Evolutionary conservation across 257 asterid species (phyloP), one percentile per base, ranked within the genome.

Genomic region (Scutellaria minor): DNA sequence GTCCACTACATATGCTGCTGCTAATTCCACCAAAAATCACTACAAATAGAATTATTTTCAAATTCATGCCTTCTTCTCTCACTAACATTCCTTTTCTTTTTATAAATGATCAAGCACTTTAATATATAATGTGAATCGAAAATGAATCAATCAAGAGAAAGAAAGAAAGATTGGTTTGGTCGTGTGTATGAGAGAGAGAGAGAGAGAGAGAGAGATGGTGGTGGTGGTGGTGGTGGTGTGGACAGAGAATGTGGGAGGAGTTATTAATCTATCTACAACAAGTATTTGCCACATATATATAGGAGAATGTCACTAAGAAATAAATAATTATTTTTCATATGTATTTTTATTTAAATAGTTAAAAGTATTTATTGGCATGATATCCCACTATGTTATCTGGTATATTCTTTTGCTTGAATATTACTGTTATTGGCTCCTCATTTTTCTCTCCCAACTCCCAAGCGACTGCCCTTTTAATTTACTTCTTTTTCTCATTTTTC

Each of bases 1-100:
- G 73, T 5, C 83, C 89, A 35, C 52, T 68, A 59, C 84, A 79
- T 22, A 75, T n/a, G 66, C 52, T 10, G 71, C 84, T 10, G 71
- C 84, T n/a, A 80, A 40, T 42, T 40, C 82, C 45, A 78, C 12
- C 44, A 57, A 57, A 27, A 68, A 65, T 62, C 76, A 79, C 73
- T 51, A 82, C 8, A 44, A 74, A 7, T 15, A 77, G 13, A n/a
- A 83, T 40, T 10, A 81, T 39, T 0, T 24, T 24, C 31, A 20
- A 59, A 2, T 39, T 52, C 47, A 70, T 58, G 46, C 50, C 46
- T 66, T 47, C 46, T 66, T 47, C 72, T 14, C 80, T 77, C 64
- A 59, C 9, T 74, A 67, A 6, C 83, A 79, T 75, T 46, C 2
- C 6, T 18, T 37, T 9, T 11, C 13, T 11, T 39, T 15, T 50